A percentile compares a stretch with the other conserved stretches of the same genome.
These are phyloP conservation scores for Luffa aegyptiaca DNA, from an alignment of 306 rosid genomes.

Conservation along the genomic window DNA sequence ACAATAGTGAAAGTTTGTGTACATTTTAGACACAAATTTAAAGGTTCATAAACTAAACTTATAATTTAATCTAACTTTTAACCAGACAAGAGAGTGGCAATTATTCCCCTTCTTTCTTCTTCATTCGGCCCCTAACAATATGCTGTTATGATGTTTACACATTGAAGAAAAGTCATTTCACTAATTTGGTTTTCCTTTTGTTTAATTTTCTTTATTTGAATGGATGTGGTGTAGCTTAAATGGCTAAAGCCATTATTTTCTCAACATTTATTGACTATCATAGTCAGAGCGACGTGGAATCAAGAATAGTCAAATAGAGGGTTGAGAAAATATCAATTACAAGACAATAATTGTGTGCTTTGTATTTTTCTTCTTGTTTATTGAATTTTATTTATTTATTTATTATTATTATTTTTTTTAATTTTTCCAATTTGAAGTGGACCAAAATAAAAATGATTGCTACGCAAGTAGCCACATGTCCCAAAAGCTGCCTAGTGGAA, in stretches of 20 bases:
- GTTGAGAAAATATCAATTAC: background rate
- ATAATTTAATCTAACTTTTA: too few relatives aligned
- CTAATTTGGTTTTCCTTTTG: background rate
- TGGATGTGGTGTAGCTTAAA: background rate
- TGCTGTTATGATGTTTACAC: conserved; percentile 6
- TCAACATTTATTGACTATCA: background rate
- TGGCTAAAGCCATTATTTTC: background rate
- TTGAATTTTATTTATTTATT: too few relatives aligned
- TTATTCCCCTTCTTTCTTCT: too few relatives aligned
- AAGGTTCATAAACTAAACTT: too few relatives aligned
- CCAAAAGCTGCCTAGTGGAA: conserved; percentile 12
- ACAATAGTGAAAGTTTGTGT: too few relatives aligned
- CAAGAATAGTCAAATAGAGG: background rate
- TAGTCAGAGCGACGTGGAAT: background rate
- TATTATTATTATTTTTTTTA: background rate
- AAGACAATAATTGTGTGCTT: background rate
- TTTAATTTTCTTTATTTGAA: background rate
- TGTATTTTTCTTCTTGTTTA: background rate
- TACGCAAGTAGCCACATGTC: conserved; percentile 35
- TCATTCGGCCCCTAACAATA: background rate
- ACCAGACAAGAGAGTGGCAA: too few relatives aligned
- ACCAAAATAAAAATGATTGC: conserved; percentile 23
- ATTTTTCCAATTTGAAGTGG: background rate
- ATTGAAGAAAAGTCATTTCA: background rate
- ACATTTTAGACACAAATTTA: too few relatives aligned